Base-by-base conservation (phyloP, 2,329 filamentous ascomycete genomes). In the Apiospora malaysiana region DNA sequence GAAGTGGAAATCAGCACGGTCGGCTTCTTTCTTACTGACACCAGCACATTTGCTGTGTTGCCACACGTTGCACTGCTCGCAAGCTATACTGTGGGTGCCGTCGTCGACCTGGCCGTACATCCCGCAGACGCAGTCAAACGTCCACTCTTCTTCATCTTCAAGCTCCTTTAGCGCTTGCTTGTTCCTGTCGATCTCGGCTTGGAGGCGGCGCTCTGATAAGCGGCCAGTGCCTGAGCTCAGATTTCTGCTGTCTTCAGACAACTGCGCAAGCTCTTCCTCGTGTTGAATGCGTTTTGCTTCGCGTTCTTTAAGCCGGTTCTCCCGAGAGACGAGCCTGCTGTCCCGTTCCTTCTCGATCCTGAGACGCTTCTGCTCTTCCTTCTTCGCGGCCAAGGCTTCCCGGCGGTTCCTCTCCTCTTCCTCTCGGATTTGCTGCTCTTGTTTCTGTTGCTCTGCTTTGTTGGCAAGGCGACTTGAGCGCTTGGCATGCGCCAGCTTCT, bases 11-110 rank as follows among this genome's bases (percentile, higher is more conserved):
- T 97, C 93, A 1, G 94, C 90, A 66, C 91, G 87, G 74, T 97
- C 95, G 0, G 94, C 95, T 73, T 95, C 92, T 72, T 88, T 84
- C 76, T 97, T 89, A 65, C 89, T 88, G 73, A 98, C 93, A 51
- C 91, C 92, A 72, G 97, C 88, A 78, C 96, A 99, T 77, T 93
- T 94, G 85, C 94, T 97, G 79, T 99, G 96, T 80, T 98, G 95
- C 96, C 96, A 99, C 66, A 97, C 92, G 78, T 92, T 97, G 85
- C 96, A 99, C 75, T 87, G 91, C 79, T 99, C 96, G 82, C 96
- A 99, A 40, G 95, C 93, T 74, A 99, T 91, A 79, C 94, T 97
- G 79, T 97, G 95, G 9, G 94, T 92, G 46, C 96, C 96, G 79
- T 98, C 96, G 77, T 99, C 96, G 71, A 98, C 93, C 76, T 97